Conservation (phyloP, 1,284 basidiomycete species). For the Volvariella volvacea region DNA sequence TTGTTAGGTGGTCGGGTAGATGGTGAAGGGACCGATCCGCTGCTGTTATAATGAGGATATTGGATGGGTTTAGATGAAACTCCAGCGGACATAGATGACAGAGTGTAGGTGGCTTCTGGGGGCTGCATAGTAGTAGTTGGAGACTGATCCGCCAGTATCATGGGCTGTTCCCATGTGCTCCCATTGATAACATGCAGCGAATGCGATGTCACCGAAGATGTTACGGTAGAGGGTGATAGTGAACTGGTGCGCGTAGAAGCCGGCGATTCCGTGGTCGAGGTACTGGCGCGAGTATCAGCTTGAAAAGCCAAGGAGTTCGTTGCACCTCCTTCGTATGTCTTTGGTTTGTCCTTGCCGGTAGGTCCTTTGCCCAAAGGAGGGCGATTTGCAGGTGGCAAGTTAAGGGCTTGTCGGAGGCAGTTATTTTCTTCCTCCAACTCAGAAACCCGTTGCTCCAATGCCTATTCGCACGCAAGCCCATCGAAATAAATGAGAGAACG, state of each 20-base stretch:
- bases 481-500: conserved; percentile 25
- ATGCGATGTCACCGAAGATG: conserved; percentile 32
- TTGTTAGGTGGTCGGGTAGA: neutral
- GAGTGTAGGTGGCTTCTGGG: conserved; percentile 28
- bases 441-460: conserved; percentile 75
- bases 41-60: conserved; percentile 23
- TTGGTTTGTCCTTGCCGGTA: conserved; percentile 76
- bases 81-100: conserved; percentile 33
- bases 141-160: conserved; percentile 45
- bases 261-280: conserved; percentile 38
- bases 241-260: conserved; percentile 32
- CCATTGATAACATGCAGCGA: conserved; percentile 43
- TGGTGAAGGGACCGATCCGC: neutral
- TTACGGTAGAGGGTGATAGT: conserved; percentile 33
- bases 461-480: conserved; percentile 37
- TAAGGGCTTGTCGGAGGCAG: conserved; percentile 68
- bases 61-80: conserved; percentile 27
- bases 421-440: conserved; percentile 84
- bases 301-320: conserved; percentile 22
- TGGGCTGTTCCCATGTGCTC: conserved; percentile 49
- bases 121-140: conserved; percentile 11
- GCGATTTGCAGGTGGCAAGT: conserved; percentile 69
- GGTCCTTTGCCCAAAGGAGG: conserved; percentile 72
- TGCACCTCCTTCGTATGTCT: conserved; percentile 25
- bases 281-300: conserved; percentile 32